A percentile compares a stretch with the other conserved stretches of the same genome.
These are phyloP conservation scores for Scopulariopsis brevicaulis DNA, from an alignment of 2,329 filamentous ascomycete species.

Conservation along the genomic window DNA sequence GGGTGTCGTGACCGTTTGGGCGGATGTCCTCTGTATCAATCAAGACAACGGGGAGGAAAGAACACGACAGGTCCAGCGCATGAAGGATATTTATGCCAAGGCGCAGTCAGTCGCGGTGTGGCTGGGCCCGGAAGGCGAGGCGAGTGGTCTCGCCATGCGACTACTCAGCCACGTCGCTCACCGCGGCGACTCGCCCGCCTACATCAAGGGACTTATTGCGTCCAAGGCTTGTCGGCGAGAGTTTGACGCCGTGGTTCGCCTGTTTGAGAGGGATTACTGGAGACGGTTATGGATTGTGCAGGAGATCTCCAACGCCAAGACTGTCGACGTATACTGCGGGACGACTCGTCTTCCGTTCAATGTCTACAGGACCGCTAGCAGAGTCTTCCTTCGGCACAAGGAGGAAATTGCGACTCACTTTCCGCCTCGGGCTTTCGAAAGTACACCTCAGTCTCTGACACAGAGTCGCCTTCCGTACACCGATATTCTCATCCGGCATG, in stretches of 20 bases:
- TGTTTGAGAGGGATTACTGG: conserved; percentile 24
- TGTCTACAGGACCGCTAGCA: conserved; percentile 9
- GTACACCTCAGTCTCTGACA: conserved; percentile 1
- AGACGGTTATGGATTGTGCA: conserved; percentile 19
- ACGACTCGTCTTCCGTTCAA: conserved; percentile 9
- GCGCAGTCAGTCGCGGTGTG: conserved; percentile 10
- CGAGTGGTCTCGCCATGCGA: conserved; percentile 7
- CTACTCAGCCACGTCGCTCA: conserved; percentile 7
- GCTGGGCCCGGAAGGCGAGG: conserved; percentile 10
- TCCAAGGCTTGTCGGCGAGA: conserved; percentile 1
- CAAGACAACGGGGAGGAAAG: conserved; percentile 5
- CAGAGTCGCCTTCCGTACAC: conserved; percentile 6
- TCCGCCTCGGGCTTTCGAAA: background rate
- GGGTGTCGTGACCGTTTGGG: conserved; percentile 7
- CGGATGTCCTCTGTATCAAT: conserved; percentile 11
- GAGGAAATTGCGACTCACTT: conserved; percentile 5
- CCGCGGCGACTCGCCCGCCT: background rate
- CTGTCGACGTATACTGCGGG: conserved; percentile 14
- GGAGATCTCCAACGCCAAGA: conserved; percentile 14
- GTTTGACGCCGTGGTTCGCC: conserved; percentile 13
- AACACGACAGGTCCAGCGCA: conserved; percentile 2
- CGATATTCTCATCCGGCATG: conserved; percentile 7
- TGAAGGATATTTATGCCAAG: conserved; percentile 9
- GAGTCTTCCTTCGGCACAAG: conserved; percentile 8
- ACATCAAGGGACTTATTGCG: conserved; percentile 8